A percentile compares a stretch with the other conserved stretches of the same genome.
Evolutionary conservation across 1,139 yeast species (phyloP).

Genomic region (Keqinozyma sinolaborantium): DNA sequence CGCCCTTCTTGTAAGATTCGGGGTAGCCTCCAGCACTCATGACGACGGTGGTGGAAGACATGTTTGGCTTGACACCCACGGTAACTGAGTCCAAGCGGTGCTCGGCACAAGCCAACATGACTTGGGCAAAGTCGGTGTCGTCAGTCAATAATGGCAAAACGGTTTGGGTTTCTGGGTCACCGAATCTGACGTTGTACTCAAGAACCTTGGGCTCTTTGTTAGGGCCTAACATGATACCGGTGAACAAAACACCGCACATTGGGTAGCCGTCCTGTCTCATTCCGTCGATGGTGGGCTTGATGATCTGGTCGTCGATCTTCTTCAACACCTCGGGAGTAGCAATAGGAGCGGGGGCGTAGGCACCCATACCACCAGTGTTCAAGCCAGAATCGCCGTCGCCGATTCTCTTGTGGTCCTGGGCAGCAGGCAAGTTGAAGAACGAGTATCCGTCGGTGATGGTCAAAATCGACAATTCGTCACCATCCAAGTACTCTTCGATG

Average conservation of each 20-base stretch:
- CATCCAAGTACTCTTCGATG: slow-evolving; percentile 92
- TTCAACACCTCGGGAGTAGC: slow-evolving; percentile 68
- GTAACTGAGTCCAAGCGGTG: slow-evolving; percentile 86
- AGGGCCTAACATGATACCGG: slow-evolving; percentile 91
- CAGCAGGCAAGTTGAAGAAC: slow-evolving; percentile 87
- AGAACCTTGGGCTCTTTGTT: slow-evolving; percentile 84
- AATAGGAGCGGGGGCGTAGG: slow-evolving; percentile 96
- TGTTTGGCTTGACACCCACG: slow-evolving; percentile 56
- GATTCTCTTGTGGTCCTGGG: slow-evolving; percentile 96
- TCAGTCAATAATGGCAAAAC: slow-evolving; percentile 80
- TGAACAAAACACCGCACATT: slow-evolving; percentile 91
- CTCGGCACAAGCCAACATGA: slow-evolving; percentile 91
- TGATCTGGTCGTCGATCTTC: slow-evolving; percentile 66
- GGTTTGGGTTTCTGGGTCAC: slow-evolving; percentile 99
- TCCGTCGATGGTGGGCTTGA: slow-evolving; percentile 92
- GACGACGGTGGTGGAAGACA: slow-evolving; percentile 86
- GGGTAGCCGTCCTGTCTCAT: slow-evolving; percentile 96
- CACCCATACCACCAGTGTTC: slow-evolving; percentile 99
- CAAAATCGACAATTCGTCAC: slow-evolving; percentile 92
- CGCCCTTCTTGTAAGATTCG: slow-evolving; percentile 80
- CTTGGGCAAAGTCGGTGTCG: slow-evolving; percentile 88
- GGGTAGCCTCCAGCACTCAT: slow-evolving; percentile 98
- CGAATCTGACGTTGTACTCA: slow-evolving; percentile 96
- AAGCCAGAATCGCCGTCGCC: slow-evolving; percentile 92
- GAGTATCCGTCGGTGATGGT: slow-evolving; percentile 95